Base-by-base conservation (phyloP, 2,329 filamentous ascomycete genomes). In the Alternaria solani region DNA sequence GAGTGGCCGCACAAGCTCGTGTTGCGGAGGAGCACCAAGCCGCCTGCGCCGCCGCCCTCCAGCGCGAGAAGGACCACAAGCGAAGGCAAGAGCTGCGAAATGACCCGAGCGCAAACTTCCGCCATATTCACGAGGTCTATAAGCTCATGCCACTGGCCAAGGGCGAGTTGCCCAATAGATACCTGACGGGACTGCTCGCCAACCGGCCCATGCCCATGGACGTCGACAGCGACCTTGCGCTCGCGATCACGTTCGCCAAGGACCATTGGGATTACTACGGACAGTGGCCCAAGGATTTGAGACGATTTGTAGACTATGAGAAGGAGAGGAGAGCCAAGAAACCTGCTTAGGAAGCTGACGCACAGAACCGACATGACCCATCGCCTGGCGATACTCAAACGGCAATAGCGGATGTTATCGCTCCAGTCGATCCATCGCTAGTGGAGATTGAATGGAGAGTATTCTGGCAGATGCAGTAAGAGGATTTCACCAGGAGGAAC, bases 381-480 rank as follows among this genome's bases (percentile, higher is more conserved):
- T 2, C 18, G 20, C 91, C 91, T 0, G 94, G 94, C 80, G 91
- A 86, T 62, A 74, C 75, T 16, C 76, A 80, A 32, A 78, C 73
- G 55, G 77, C 77, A 8, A 73, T 67, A 42, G 77, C 75, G 30
- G 71, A 75, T 18, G 78, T 78, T 18, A 68, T 78, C 18, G 74
- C 79, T 58, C 73, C 73, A 4, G 66, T 71, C 7, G 69, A 78
- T n/a, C 65, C 78, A 18, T 71, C 77, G 11, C 66, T 72, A 18
- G 71, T 71, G 3, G 65, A 70, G 2, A 64, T 73, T 14, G 78
- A 79, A 60, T 69, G 71, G 23, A 78, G 79, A 59, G 59, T 68
- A 23, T 65, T 72, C 7, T 18, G 39, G 20, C 18, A 5, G 23
- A 23, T 41, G 39, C 11, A 14, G 23, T 11, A 36, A 5, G 12